Evolutionary conservation across 2,329 filamentous ascomycete genomes (phyloP).

Genomic region (Ploettnerulaceae sp.): DNA sequence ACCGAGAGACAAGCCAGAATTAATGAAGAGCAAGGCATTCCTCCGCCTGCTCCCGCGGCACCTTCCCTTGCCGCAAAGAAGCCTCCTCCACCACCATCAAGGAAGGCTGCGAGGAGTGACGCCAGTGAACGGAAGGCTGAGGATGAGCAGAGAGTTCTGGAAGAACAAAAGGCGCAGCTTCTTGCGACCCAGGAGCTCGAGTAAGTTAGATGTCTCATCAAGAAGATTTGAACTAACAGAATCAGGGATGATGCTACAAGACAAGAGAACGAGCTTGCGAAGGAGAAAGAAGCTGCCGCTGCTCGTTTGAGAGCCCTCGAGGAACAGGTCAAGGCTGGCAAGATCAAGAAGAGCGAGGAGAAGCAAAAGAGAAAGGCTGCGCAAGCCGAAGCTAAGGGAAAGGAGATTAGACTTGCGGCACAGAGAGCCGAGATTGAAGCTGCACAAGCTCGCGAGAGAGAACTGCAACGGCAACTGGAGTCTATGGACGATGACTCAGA

Average conservation of each 20-base stretch:
- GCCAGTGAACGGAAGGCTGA: conserved; percentile 49
- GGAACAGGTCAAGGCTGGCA: conserved; percentile 88
- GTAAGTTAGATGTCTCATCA: conserved; percentile 53
- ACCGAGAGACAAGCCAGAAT: conserved; percentile 64
- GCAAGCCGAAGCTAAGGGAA: conserved; percentile 78
- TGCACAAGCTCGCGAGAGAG: conserved; percentile 81
- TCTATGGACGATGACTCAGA: conserved; percentile 63
- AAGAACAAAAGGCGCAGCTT: conserved; percentile 72
- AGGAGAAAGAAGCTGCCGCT: conserved; percentile 74
- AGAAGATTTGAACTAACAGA: conserved; percentile 17
- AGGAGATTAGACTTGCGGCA: conserved; percentile 76
- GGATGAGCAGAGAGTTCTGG: conserved; percentile 60
- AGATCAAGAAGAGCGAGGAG: conserved; percentile 94
- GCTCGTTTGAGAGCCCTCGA: conserved; percentile 84
- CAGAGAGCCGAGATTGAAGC: conserved; percentile 90
- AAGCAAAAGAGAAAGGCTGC: conserved; percentile 89
- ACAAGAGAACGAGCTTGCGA: conserved; percentile 75
- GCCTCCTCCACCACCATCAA: conserved; percentile 73
- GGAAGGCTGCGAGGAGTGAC: conserved; percentile 64
- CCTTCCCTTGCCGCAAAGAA: conserved; percentile 50
- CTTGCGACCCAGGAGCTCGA: conserved; percentile 71
- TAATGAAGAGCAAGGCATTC: conserved; percentile 33
- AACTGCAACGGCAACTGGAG: conserved; percentile 83
- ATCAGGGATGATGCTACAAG: conserved; percentile 65
- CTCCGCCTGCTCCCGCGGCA: conserved; percentile 25